Base-by-base conservation (phyloP, 768 basidiomycete species). In the Amanita inopinata region DNA sequence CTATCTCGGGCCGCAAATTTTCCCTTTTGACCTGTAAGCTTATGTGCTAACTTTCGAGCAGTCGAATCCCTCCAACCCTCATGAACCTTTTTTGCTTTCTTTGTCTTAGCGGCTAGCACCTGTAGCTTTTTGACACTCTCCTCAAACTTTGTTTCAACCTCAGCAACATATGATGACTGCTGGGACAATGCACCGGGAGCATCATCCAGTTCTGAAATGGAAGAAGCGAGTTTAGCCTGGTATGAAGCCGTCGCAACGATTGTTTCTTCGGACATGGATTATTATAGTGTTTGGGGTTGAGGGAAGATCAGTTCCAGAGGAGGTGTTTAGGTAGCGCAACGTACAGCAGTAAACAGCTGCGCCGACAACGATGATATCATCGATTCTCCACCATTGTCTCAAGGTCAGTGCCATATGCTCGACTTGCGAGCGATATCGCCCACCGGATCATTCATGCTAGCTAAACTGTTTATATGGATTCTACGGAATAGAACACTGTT, bases 31-130 rank as follows among this genome's bases (percentile, higher is more conserved):
- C 71, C 69, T 3, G 65, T 55, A 11, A 71, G 39, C 49, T 60
- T 65, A 38, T 65, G 61, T 0, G 67, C 63, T 10, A 69, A 53
- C 45, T 64, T 51, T 27, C 61, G 50, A 10, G 63, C 53, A 5
- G 65, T 64, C 15, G 68, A 66, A 44, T 71, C 63, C 14, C 66
- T 54, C 35, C 69, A 43, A 11, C 53, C 47, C 43, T 64, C 61
- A 50, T 73, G 66, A 42, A 66, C 69, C 51, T 66, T 66, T 38
- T 66, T 48, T 49, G 69, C 67, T 47, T 70, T 71, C 48, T 58
- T 66, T 12, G 70, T 71, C 46, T 60, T 62, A 42, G 58, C 55
- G 9, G 54, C 53, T 14, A 68, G 53, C 18, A 48, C 50, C 34
- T 49, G 49, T 19, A 68, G 48, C 42, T 43, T 57, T 38, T 49